phyloP scores from a whole-genome alignment of 2,329 filamentous ascomycete species.

The Beauveria australis region DNA sequence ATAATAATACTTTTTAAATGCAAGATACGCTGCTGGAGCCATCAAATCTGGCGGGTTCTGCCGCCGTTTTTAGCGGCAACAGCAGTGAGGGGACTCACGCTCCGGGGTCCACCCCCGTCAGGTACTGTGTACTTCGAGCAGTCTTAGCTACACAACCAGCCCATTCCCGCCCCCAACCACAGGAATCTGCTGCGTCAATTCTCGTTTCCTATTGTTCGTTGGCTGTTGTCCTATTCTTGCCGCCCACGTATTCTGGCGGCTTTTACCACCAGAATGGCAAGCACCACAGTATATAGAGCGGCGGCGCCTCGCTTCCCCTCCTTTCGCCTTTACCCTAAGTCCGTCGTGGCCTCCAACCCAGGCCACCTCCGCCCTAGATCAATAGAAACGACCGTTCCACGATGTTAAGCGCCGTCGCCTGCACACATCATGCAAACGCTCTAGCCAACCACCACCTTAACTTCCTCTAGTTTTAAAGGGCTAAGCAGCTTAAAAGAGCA shows the following conservation, averaged over 20 bases:
- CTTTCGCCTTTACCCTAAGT: neutral
- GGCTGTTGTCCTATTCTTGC: neutral
- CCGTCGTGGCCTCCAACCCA: too few species aligned
- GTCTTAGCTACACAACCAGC: neutral
- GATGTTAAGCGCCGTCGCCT: neutral
- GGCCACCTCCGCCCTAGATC: too few species aligned
- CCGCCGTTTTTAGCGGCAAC: too few species aligned
- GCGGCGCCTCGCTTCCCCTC: neutral
- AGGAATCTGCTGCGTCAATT: neutral
- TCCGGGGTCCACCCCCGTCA: too few species aligned
- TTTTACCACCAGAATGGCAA: neutral
- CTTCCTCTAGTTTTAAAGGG: conserved; percentile 11
- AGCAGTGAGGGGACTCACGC: too few species aligned
- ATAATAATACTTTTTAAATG: too few species aligned
- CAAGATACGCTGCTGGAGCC: too few species aligned
- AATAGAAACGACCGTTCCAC: neutral
- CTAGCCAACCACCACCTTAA: conserved; percentile 4
- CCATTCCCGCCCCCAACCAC: neutral
- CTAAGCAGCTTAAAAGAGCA: neutral
- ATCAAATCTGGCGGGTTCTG: too few species aligned
- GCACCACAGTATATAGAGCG: neutral
- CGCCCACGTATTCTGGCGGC: neutral
- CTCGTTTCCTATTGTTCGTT: neutral
- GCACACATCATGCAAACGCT: neutral
- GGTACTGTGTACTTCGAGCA: conserved; percentile 12